A percentile compares a stretch with the other conserved stretches of the same genome.
These are phyloP conservation scores for Davidsoniella virescens DNA, from an alignment of 2,329 filamentous ascomycete genomes.

Conservation along the genomic window DNA sequence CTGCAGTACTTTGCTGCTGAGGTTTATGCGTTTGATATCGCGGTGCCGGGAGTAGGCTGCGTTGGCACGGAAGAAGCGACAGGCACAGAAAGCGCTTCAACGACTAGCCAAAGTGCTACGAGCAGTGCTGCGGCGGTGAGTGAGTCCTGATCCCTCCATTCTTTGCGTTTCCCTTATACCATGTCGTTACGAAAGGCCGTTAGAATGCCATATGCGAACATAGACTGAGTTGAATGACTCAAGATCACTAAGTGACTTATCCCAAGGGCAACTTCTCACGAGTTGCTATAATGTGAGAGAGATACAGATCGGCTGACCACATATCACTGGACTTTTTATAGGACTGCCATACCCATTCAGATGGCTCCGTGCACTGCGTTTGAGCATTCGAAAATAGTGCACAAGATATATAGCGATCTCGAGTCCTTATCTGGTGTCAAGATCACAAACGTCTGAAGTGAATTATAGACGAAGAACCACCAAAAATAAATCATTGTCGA, in stretches of 20 bases:
- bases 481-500: neutral
- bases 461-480: neutral
- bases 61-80: slow-evolving; percentile 24
- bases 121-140: slow-evolving; percentile 30
- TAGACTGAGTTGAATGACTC: neutral
- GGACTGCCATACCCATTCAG: slow-evolving; percentile 29
- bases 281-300: neutral
- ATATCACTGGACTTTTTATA: slow-evolving; percentile 41
- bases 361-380: slow-evolving; percentile 23
- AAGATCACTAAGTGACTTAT: too few relatives aligned
- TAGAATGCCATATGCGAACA: too few relatives aligned
- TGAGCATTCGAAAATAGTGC: neutral
- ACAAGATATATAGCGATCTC: neutral
- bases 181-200: neutral
- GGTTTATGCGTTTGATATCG: slow-evolving; percentile 49
- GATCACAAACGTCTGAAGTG: neutral
- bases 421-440: too few relatives aligned
- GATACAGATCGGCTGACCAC: slow-evolving; percentile 22
- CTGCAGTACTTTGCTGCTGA: slow-evolving; percentile 56
- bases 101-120: slow-evolving; percentile 11
- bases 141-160: slow-evolving; percentile 1
- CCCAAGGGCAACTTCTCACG: too few relatives aligned
- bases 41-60: slow-evolving; percentile 46
- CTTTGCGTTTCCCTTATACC: neutral
- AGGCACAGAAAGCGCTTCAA: slow-evolving; percentile 11